Percentiles rank a stretch among this genome's conserved stretches.
These are phyloP conservation scores for Fusarium camptoceras DNA, from an alignment of 2,329 filamentous ascomycete species.

Conservation along the genomic window DNA sequence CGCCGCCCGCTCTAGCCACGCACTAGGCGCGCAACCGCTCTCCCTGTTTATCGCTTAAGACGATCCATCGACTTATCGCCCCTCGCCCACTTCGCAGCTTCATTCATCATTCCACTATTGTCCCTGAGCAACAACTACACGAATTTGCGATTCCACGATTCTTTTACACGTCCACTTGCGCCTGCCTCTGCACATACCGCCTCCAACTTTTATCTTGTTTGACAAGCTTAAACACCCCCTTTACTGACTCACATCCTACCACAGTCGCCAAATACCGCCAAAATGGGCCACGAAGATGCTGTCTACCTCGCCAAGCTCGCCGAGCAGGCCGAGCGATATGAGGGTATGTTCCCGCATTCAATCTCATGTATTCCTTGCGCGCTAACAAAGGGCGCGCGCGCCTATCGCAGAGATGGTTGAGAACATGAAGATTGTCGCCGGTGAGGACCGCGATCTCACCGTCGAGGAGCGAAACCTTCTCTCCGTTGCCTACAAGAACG, in stretches of 20 bases:
- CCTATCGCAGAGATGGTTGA: constrained; percentile 90
- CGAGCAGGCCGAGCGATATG: constrained; percentile 99
- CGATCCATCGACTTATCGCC: constrained; percentile 28
- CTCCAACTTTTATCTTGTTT: constrained; percentile 32
- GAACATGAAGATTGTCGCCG: constrained; percentile 99
- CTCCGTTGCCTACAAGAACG: constrained; percentile 99
- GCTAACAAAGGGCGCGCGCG: constrained; percentile 64
- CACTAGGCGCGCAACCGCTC: constrained; percentile 45
- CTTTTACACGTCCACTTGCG: constrained; percentile 33
- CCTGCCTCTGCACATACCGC: constrained; percentile 27
- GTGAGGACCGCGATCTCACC: constrained; percentile 81
- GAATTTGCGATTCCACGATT: constrained; percentile 29
- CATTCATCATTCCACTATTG: constrained; percentile 24
- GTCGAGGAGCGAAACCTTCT: constrained; percentile 99
- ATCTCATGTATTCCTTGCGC: constrained; percentile 22
- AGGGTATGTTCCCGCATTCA: constrained; percentile 71
- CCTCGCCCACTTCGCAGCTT: constrained; percentile 28
- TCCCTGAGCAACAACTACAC: constrained; percentile 13
- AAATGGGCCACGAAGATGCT: constrained; percentile 99
- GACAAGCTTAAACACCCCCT: constrained; percentile 37
- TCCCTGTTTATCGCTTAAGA: constrained; percentile 33
- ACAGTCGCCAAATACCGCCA: constrained; percentile 59
- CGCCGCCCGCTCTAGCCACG: constrained; percentile 41
- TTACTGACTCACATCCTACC: constrained; percentile 40
- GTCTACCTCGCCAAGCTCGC: constrained; percentile 99